Conservation (phyloP, 2,329 filamentous ascomycete species). For the Diplodia scrobiculata region DNA sequence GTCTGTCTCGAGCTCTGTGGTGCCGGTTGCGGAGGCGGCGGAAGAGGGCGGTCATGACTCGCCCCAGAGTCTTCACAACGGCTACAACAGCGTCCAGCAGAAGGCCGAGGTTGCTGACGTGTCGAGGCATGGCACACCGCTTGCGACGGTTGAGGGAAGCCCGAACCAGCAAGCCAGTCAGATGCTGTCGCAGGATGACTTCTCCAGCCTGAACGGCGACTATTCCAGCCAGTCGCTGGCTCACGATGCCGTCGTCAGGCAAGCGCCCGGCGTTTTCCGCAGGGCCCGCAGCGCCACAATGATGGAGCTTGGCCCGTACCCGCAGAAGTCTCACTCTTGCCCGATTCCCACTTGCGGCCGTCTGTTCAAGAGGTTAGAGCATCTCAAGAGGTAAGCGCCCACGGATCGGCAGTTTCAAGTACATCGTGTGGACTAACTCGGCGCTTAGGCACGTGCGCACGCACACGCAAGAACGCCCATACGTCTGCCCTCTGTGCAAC, state of each 20-base stretch:
- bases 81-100: slow-evolving; percentile 63
- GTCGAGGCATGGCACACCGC: slow-evolving; percentile 87
- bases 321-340: slow-evolving; percentile 97
- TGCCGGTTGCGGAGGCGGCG: slow-evolving; percentile 71
- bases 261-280: slow-evolving; percentile 73
- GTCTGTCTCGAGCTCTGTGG: slow-evolving; percentile 85
- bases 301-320: slow-evolving; percentile 94
- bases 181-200: slow-evolving; percentile 70
- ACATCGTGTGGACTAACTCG: slow-evolving; percentile 31
- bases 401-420: slow-evolving; percentile 32
- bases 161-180: slow-evolving; percentile 71
- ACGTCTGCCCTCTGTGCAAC: slow-evolving; percentile 95
- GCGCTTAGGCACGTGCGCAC: slow-evolving; percentile 89
- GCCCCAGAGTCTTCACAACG: slow-evolving; percentile 73
- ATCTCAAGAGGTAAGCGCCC: slow-evolving; percentile 89
- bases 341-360: slow-evolving; percentile 98
- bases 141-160: slow-evolving; percentile 81
- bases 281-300: slow-evolving; percentile 91
- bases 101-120: slow-evolving; percentile 74
- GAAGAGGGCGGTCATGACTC: slow-evolving; percentile 80
- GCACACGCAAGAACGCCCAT: slow-evolving; percentile 98
- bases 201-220: slow-evolving; percentile 58
- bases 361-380: slow-evolving; percentile 97
- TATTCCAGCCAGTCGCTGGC: slow-evolving; percentile 57
- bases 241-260: slow-evolving; percentile 62